phyloP scores from a whole-genome alignment of 768 basidiomycete genomes.

The Phlebiopsis flavidoalba region DNA sequence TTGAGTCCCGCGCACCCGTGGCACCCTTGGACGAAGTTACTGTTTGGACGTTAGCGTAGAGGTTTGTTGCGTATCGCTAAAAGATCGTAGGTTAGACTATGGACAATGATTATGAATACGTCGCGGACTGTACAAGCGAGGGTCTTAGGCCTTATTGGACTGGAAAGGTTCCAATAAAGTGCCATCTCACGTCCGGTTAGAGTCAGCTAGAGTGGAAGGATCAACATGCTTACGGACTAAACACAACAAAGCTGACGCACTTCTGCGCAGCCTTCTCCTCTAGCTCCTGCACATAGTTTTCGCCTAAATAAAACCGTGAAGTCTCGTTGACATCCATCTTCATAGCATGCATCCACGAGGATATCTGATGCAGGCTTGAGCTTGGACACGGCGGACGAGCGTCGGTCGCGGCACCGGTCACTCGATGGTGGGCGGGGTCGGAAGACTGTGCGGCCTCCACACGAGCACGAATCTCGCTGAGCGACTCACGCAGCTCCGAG shows the following conservation, averaged over 20 bases:
- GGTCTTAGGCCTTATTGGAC: constrained; percentile 89
- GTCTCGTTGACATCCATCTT: constrained; percentile 79
- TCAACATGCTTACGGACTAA: not conserved
- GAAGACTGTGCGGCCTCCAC: constrained; percentile 28
- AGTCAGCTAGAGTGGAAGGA: constrained; percentile 44
- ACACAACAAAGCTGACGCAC: constrained; percentile 12
- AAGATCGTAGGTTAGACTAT: not conserved
- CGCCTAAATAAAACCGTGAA: constrained; percentile 90
- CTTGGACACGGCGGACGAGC: constrained; percentile 30
- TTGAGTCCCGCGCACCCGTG: constrained; percentile 69
- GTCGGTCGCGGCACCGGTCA: constrained; percentile 33
- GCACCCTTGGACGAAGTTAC: constrained; percentile 80
- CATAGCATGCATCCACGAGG: constrained; percentile 85
- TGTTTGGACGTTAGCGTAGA: constrained; percentile 84
- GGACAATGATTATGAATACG: not conserved
- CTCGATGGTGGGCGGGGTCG: not conserved
- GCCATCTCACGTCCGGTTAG: constrained; percentile 88
- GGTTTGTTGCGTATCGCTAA: constrained; percentile 85
- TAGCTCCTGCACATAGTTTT: constrained; percentile 95
- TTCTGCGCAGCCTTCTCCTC: constrained; percentile 70
- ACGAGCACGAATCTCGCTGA: constrained; percentile 47
- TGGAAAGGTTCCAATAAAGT: constrained; percentile 94
- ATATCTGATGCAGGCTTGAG: constrained; percentile 51
- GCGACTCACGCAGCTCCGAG: constrained; percentile 46
- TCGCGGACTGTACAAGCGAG: constrained; percentile 59